Evolutionary conservation across 2,329 filamentous ascomycete species (phyloP), one percentile per base, ranked within the genome.

Genomic region (Knufia petricola): DNA sequence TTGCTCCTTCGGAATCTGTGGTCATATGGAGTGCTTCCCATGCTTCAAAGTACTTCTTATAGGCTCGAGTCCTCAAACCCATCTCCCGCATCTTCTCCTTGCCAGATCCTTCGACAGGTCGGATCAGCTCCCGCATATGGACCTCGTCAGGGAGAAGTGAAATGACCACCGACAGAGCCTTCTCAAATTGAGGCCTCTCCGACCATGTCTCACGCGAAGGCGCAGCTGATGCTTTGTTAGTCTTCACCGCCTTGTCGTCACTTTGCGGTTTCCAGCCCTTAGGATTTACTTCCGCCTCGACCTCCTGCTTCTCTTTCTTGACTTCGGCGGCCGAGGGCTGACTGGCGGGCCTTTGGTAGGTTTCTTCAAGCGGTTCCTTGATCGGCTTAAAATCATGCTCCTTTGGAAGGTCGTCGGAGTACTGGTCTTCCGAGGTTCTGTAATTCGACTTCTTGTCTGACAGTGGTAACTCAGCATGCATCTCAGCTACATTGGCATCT

Each of bases 31-130:
- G 46, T 10, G 51, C 54, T 51, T 68, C 66, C 68, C 68, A 71
- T 3, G 67, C 66, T 30, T 65, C 61, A 17, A 67, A 64, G 44
- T 66, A 67, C 37, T 58, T 63, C 46, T 62, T 62, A 55, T 66
- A 71, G 8, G 61, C 63, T 34, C 68, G 64, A 4, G 66, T 62
- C 21, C 67, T 63, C 9, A 70, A 54, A 12, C 66, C 67, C 15
- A 68, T 58, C 50, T 70, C 67, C 15, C 63, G 61, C 31, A 70
- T 60, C 43, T 63, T 62, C 43, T 63, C 61, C 46, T 68, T 63
- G 23, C 68, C 68, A 1, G 66, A 66, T 2, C 59, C 56, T 15
- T 65, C 58, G 38, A 71, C 63, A 3, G 65, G 63, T 3, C 64
- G 60, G 1, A 69, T 57, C 7, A 69, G 56, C 20, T 65, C 63